These are phyloP conservation scores for Candida vartiovaarae DNA, from an alignment of 805 yeast genomes.

Conservation along the genomic window DNA sequence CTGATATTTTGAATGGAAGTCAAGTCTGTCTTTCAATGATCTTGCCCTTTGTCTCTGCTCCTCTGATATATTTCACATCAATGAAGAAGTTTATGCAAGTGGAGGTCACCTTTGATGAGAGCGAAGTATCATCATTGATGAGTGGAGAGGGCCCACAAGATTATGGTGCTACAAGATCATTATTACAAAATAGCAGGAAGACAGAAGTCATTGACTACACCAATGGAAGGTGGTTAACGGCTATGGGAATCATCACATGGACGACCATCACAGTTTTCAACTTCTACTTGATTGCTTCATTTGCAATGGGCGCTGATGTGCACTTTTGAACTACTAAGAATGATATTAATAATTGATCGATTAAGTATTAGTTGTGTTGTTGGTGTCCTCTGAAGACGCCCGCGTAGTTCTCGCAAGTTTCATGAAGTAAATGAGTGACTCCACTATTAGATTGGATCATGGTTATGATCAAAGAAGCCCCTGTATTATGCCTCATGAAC, in stretches of 20 bases:
- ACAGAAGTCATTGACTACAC: constrained; percentile 54
- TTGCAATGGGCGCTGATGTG: constrained; percentile 43
- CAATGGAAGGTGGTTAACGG: constrained; percentile 49
- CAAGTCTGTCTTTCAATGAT: constrained; percentile 80
- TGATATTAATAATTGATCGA: too few relatives aligned
- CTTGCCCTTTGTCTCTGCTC: constrained; percentile 84
- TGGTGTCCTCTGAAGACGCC: too few relatives aligned
- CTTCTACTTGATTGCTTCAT: constrained; percentile 53
- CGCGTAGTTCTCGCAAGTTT: too few relatives aligned
- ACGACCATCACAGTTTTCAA: constrained; percentile 64
- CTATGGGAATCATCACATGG: constrained; percentile 58
- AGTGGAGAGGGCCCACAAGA: constrained; percentile 20
- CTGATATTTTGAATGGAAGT: constrained; percentile 65
- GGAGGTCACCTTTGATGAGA: constrained; percentile 21
- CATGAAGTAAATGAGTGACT: too few relatives aligned
- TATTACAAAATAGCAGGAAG: constrained; percentile 1
- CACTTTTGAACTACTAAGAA: constrained; percentile 28
- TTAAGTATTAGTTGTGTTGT: neutral
- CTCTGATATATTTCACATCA: constrained; percentile 76
- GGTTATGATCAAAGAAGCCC: too few relatives aligned
- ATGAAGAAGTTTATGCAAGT: constrained; percentile 60
- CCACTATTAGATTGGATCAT: too few relatives aligned
- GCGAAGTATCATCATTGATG: constrained; percentile 3
- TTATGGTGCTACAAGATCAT: constrained; percentile 13
- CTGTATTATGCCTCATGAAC: constrained; percentile 8